Percentiles rank a stretch among this genome's conserved stretches.
These are phyloP conservation scores for Sugiyamaella smithiae DNA, from an alignment of 805 yeast species.

Conservation along the genomic window DNA sequence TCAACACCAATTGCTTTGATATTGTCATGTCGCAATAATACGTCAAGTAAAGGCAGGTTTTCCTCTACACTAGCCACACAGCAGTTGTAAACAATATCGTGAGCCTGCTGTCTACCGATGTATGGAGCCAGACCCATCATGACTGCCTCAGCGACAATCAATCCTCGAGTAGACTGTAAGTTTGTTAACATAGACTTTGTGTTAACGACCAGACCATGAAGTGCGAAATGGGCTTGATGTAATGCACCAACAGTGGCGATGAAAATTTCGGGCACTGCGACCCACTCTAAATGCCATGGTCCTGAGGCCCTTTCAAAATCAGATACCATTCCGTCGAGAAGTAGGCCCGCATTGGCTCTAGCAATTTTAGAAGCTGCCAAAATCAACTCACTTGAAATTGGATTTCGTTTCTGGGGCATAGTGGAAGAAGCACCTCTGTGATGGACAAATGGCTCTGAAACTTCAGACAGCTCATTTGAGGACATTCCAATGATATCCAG, in stretches of 20 bases:
- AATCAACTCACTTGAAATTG: constrained; percentile 7
- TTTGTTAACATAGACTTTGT: constrained; percentile 3
- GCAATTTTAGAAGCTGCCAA: constrained; percentile 7
- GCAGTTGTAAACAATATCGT: constrained; percentile 8
- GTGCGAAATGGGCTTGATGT: constrained; percentile 8
- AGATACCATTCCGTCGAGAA: constrained; percentile 3
- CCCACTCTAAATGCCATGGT: constrained; percentile 10
- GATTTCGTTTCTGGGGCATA: constrained; percentile 9
- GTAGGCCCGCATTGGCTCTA: constrained; percentile 1
- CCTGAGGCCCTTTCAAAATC: constrained; percentile 10
- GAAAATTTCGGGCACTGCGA: constrained; percentile 6
- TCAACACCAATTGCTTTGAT: background rate
- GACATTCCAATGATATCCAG: constrained; percentile 8
- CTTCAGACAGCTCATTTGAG: constrained; percentile 6
- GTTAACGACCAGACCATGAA: constrained; percentile 5
- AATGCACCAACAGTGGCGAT: constrained; percentile 4
- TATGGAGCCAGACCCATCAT: constrained; percentile 10
- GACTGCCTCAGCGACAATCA: constrained; percentile 8
- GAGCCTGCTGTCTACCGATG: constrained; percentile 5
- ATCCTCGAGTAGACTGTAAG: background rate
- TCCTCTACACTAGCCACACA: background rate
- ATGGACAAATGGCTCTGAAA: constrained; percentile 6
- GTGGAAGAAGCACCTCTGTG: constrained; percentile 11
- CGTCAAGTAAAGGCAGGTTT: background rate
- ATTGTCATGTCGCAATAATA: background rate